Base-by-base conservation (phyloP, 1,139 yeast species). In the Yamadazyma conglobata region DNA sequence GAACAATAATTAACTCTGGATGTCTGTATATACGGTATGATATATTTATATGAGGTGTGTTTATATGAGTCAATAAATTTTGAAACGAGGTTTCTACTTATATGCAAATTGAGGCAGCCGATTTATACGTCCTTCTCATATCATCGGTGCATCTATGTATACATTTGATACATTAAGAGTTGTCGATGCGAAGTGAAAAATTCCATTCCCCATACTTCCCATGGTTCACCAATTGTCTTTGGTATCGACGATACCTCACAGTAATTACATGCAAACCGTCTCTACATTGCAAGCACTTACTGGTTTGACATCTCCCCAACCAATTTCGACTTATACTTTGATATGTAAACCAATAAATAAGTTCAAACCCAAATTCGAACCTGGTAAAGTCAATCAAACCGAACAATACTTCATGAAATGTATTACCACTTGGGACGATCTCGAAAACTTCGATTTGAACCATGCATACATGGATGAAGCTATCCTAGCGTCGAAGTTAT, bases 321-420 rank as follows among this genome's bases (percentile, higher is more conserved):
- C 52, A 6, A 57, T 67, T 5, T 55, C 72, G 22, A 67, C 72
- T 0, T 68, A 68, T 41, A 61, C 71, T n/a, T 49, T 68, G 25
- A 43, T 65, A 12, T 58, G 71, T 23, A 64, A 63, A 36, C 74
- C 75, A 2, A 60, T 56, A 41, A 54, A 62, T 40, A 55, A 56
- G 24, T 69, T 67, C 57, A 60, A 57, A 38, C 75, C 75, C 20
- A 64, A 64, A 43, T 59, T 65, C 32, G 74, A 68, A 42, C 71
- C 74, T 1, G 75, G 75, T 4, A 68, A 68, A 41, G 70, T 69
- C 39, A 68, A 69, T 44, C 74, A 69, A 42, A 67, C 68, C 12
- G 74, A 68, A 39, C 73, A 66, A 46, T 62, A 65, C 44, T 63
- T 45, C 42, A 66, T 68, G 72, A 63, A 56, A 46, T 64, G 72